Evolutionary conservation across 2,329 filamentous ascomycete genomes (phyloP).

Genomic region (Alternaria alternata): DNA sequence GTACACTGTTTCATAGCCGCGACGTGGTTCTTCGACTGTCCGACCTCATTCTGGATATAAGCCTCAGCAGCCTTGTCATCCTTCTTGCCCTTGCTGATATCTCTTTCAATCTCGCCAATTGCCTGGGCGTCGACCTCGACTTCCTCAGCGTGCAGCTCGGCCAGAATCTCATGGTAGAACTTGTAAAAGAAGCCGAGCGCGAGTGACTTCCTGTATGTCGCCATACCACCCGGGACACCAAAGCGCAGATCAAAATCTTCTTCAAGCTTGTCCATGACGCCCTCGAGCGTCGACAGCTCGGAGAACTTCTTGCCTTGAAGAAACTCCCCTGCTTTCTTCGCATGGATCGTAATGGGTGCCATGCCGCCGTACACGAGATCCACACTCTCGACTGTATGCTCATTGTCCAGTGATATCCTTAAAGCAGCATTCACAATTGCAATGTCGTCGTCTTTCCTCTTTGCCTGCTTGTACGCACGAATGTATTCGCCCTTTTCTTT

Average conservation of each 20-base stretch:
- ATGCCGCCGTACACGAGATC: slow-evolving; percentile 94
- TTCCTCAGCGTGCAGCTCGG: slow-evolving; percentile 64
- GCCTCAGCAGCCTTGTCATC: slow-evolving; percentile 77
- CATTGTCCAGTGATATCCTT: slow-evolving; percentile 73
- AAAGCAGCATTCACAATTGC: slow-evolving; percentile 93
- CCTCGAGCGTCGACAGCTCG: slow-evolving; percentile 84
- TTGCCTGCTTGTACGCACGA: slow-evolving; percentile 92
- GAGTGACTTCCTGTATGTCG: slow-evolving; percentile 89
- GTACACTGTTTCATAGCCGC: slow-evolving; percentile 93
- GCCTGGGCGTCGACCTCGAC: slow-evolving; percentile 73
- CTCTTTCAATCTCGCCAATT: slow-evolving; percentile 83
- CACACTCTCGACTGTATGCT: slow-evolving; percentile 74
- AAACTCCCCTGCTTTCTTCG: slow-evolving; percentile 78
- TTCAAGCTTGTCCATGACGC: slow-evolving; percentile 87
- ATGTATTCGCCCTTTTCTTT: slow-evolving; percentile 81
- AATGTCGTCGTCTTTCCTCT: slow-evolving; percentile 97
- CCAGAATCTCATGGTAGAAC: slow-evolving; percentile 90
- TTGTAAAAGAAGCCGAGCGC: slow-evolving; percentile 96
- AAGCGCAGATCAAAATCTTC: slow-evolving; percentile 88
- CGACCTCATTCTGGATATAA: slow-evolving; percentile 83
- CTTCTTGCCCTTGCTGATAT: slow-evolving; percentile 80
- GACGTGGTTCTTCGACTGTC: slow-evolving; percentile 85
- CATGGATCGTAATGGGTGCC: slow-evolving; percentile 89
- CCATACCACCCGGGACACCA: slow-evolving; percentile 95
- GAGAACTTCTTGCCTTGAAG: slow-evolving; percentile 81